Evolutionary conservation across 441 rosid genomes (phyloP).

Genomic region (Monsonia emarginata): DNA sequence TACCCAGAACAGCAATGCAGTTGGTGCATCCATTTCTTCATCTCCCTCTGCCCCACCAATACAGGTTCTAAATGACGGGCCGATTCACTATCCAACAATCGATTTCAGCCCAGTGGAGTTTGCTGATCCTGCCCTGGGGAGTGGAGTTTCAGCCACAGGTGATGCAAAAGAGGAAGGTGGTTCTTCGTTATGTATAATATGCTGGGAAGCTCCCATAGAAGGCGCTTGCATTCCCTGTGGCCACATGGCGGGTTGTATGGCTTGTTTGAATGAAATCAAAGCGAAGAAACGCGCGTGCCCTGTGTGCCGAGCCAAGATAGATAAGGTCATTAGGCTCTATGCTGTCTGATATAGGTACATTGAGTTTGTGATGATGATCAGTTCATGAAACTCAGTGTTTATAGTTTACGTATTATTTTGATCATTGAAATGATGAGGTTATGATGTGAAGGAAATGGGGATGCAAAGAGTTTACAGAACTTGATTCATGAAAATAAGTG

Average conservation of each 20-base stretch:
- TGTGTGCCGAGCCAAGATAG: slow-evolving; percentile 36
- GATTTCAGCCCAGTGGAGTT: slow-evolving; percentile 25
- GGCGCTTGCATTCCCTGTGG: slow-evolving; percentile 64
- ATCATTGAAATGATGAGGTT: no score
- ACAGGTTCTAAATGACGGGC: slow-evolving; percentile 25
- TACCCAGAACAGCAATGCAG: slow-evolving; percentile 11
- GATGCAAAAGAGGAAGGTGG: slow-evolving; percentile 23
- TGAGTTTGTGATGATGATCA: background rate
- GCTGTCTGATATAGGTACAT: slow-evolving; percentile 27
- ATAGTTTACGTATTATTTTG: no score
- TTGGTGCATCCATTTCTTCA: slow-evolving; percentile 12
- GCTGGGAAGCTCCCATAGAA: slow-evolving; percentile 52
- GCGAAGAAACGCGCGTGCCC: slow-evolving; percentile 49
- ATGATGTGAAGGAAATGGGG: no score
- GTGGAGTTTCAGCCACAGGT: slow-evolving; percentile 18
- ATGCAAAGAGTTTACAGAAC: no score
- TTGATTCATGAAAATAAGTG: no score
- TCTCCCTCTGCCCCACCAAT: slow-evolving; percentile 52
- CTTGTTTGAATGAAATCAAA: slow-evolving; percentile 42
- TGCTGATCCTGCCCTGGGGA: slow-evolving; percentile 12
- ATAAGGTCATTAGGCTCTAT: slow-evolving; percentile 38
- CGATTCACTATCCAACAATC: slow-evolving; percentile 32
- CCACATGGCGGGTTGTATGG: slow-evolving; percentile 65
- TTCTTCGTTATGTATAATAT: slow-evolving; percentile 41
- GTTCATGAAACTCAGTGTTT: background rate